These are phyloP conservation scores for Chlamydomonas reinhardtii DNA, from an alignment of 163 green algal genomes.

Conservation along the genomic window DNA sequence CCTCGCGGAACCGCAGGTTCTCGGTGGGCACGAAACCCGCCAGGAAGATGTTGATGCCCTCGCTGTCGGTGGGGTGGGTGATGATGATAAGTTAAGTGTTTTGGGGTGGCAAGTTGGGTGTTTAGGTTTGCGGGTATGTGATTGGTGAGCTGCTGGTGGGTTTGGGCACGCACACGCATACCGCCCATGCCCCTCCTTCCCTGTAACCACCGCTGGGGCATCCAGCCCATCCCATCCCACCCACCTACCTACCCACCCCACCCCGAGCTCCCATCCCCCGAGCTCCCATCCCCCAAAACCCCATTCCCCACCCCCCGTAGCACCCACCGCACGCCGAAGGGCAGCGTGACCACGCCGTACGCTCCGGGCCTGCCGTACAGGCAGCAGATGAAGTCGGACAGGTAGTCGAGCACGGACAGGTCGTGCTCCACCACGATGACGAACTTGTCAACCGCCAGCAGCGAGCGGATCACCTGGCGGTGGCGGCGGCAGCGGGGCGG, in stretches of 20 bases:
- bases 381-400: constrained; percentile 99
- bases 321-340: constrained; percentile 92
- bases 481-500: no score
- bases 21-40: constrained; percentile 96
- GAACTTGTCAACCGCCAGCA: constrained; percentile 87
- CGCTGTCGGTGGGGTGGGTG: constrained; percentile 37
- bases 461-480: constrained; percentile 81
- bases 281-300: background rate
- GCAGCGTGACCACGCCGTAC: constrained; percentile 96
- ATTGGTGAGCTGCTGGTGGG: no score
- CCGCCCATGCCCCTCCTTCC: no score
- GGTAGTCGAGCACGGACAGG: constrained; percentile 98
- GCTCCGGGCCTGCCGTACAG: constrained; percentile 98
- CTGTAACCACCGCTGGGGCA: no score
- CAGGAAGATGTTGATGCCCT: constrained; percentile 91
- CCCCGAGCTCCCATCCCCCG: no score
- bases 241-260: no score
- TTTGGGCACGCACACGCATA: no score
- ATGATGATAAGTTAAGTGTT: background rate
- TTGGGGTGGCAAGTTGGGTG: no score
- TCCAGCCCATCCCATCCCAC: no score
- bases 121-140: no score
- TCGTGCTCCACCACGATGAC: constrained; percentile 99
- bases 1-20: constrained; percentile 98
- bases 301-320: background rate